Base-by-base conservation (phyloP, 208 protist species). In the Crithidia fasciculata region DNA sequence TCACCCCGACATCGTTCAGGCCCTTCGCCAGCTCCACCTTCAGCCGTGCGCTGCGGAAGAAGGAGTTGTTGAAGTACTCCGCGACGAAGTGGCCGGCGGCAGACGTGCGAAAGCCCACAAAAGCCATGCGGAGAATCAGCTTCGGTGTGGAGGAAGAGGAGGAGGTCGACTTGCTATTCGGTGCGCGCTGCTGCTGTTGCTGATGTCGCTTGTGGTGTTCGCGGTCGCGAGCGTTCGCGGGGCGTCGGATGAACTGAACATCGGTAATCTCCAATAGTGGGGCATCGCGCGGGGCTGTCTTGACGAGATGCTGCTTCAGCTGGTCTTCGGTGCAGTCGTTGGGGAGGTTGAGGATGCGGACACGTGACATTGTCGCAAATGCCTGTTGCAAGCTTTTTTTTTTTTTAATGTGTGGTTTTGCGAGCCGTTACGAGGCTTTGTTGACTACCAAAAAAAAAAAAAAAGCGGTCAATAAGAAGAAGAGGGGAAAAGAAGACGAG, bases 281-380 rank as follows among this genome's bases (percentile, higher is more conserved):
- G 13, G 96, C 94, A 8, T 89, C 91, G 0, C 94, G 73, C 3
- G 88, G 85, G 18, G 90, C 84, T 13, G 77, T 83, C 52, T 57
- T 69, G 18, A 83, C 37, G 59, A 99, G 96, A 81, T 98, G 94
- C 50, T 97, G 76, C 49, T 89, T 85, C 39, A 99, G 79, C 56
- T 93, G 76, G 49, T 95, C 83, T 70, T 99, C 97, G 7, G 87
- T 98, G 66, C 97, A 84, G 76, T 98, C 87, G 28, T 93, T 94
- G 2, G 98, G 98, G 8, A 99, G 72, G 69, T 98, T 96, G 56
- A 99, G 93, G 67, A 99, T 92, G 74, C 95, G 95, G 28, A 99
- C 87, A 56, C 95, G 91, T 8, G 92, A 96, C 89, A 96, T 96
- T 36, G 2, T 60, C 0, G 12, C 28, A 1, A 28, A 28, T 28